A percentile compares a stretch with the other conserved stretches of the same genome.
These are phyloP conservation scores for Colletotrichum magnum DNA, from an alignment of 2,329 filamentous ascomycete species.

Conservation along the genomic window DNA sequence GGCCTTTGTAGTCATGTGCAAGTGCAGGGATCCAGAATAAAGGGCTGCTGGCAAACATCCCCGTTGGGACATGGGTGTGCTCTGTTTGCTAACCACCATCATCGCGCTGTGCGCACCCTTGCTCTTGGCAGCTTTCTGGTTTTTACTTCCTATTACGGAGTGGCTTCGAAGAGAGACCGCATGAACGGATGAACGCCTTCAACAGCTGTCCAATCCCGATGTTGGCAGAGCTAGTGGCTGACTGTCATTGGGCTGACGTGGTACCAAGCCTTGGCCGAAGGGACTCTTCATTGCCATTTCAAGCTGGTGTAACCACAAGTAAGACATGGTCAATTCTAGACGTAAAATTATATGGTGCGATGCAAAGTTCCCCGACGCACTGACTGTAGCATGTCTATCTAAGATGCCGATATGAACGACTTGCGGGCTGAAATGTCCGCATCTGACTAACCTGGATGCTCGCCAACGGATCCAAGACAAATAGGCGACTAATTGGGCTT, in stretches of 20 bases:
- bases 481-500: background rate
- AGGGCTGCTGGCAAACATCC: background rate
- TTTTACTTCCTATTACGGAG: background rate
- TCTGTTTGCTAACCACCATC: background rate
- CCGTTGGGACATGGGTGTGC: background rate
- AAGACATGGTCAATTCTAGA: no score
- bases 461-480: background rate
- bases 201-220: background rate
- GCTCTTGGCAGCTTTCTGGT: background rate
- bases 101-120: background rate
- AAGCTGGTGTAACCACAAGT: no score
- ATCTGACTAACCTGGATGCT: background rate
- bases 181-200: background rate
- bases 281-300: no score
- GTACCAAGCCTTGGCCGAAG: no score
- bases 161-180: background rate
- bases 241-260: background rate
- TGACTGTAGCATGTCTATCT: background rate
- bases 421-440: conserved; percentile 1
- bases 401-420: background rate
- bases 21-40: conserved; percentile 4
- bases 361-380: background rate
- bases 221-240: background rate
- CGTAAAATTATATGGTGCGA: no score
- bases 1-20: no score